Base-by-base conservation (phyloP, 345 rosid genomes). In the Lenwebbia sp. region DNA sequence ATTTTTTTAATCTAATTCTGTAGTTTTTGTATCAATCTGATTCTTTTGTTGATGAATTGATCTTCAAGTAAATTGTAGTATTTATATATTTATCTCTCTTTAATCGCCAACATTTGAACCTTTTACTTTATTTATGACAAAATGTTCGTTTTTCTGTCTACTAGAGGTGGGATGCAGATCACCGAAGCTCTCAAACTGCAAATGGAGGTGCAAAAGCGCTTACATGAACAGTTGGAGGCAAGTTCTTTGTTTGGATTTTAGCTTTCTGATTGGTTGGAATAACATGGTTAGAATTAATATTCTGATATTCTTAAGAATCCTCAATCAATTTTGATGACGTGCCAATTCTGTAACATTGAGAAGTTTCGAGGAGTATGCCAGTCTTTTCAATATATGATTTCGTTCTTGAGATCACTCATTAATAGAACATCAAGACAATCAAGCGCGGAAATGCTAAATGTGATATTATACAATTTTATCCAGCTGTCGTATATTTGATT, bases 101-200 rank as follows among this genome's bases (percentile, higher is more conserved):
- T 33, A 65, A 62, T 65, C 5, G 13, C 76, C 23, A 17, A 33
- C 44, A 65, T 1, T 33, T 33, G 44, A 33, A 65, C 25, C 41
- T 65, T 17, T 37, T 76, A 53, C 74, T 85, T 84, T 84, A 78
- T 60, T 10, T 50, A 47, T 49, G 83, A 82, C 55, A 50, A 49
- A 44, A 26, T 53, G 6, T 26, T 40, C 60, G 82, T 90, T 84
- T 74, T 13, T 54, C 90, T 90, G 87, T 98, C 81, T 70, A 70
- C 81, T 70, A 70, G 81, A 70, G 96, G 99, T 83, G 98, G 99
- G 82, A 94, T 94, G 96, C 99, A 97, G 92, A 95, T 97, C 84
- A 96, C 99, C n/a, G 99, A 97, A 93, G 99, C 99, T 52, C 97
- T 97, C 85, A 97, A 97, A 92, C 90, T 97, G 90, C 99, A 97